Percentiles rank a stretch among this genome's conserved stretches.
Evolutionary conservation across 768 basidiomycete species (phyloP).

Genomic region (Psilocybe cyanescens): DNA sequence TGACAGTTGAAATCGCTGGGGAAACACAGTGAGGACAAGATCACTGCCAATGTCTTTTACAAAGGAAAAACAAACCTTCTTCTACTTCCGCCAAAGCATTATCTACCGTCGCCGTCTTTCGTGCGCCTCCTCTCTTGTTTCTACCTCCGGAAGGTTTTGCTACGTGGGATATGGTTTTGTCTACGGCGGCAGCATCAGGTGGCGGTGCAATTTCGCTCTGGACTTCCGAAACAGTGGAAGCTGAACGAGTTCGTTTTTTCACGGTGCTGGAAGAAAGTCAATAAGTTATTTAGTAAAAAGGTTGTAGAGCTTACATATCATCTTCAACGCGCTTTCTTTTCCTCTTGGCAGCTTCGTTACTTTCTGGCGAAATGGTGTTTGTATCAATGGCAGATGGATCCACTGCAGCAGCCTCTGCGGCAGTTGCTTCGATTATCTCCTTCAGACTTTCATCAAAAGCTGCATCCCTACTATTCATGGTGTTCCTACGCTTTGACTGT

Average conservation of each 20-base stretch:
- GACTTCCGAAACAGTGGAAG: constrained; percentile 70
- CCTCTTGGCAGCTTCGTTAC: constrained; percentile 60
- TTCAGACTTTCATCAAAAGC: constrained; percentile 89
- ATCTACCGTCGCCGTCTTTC: constrained; percentile 41
- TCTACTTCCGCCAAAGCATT: constrained; percentile 52
- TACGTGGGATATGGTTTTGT: constrained; percentile 31
- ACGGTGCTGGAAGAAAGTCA: constrained; percentile 37
- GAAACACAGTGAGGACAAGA: background rate
- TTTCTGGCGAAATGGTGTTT: constrained; percentile 41
- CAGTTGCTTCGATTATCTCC: constrained; percentile 75
- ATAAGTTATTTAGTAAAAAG: background rate
- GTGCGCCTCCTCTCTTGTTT: constrained; percentile 47
- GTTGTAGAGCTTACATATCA: constrained; percentile 54
- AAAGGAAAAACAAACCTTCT: constrained; percentile 51
- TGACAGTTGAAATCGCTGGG: background rate
- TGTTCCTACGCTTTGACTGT: constrained; percentile 87
- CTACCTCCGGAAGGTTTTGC: constrained; percentile 28
- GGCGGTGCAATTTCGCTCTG: constrained; percentile 40
- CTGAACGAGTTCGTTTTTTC: constrained; percentile 79
- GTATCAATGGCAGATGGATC: constrained; percentile 44
- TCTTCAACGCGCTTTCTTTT: constrained; percentile 82
- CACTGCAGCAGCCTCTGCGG: constrained; percentile 66
- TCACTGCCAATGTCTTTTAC: background rate
- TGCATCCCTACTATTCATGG: constrained; percentile 97
- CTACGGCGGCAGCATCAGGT: constrained; percentile 44